Evolutionary conservation across 352 stramenopile species (phyloP).

Genomic region (Phytophthora ramorum): DNA sequence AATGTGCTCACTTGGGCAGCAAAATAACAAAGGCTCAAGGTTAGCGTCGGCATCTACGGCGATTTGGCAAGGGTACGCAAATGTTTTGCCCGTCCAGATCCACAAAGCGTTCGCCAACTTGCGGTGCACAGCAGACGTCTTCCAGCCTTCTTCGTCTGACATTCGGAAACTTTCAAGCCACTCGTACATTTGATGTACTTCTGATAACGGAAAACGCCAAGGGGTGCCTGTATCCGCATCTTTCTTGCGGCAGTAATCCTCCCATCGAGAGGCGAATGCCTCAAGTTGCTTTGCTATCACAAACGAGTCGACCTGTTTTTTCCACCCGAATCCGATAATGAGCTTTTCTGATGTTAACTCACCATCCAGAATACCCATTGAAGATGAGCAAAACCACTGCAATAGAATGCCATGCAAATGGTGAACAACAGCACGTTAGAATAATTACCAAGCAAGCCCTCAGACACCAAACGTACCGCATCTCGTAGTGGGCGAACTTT

Average conservation of each 20-base stretch:
- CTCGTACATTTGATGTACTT: slow-evolving; percentile 68
- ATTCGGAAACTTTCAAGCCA: slow-evolving; percentile 48
- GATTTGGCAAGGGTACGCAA: slow-evolving; percentile 61
- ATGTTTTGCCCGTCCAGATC: slow-evolving; percentile 77
- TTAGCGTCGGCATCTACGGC: slow-evolving; percentile 49
- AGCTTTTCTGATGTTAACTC: slow-evolving; percentile 64
- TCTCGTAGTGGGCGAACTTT: slow-evolving; percentile 58
- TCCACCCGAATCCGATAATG: slow-evolving; percentile 64
- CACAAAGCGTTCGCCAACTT: slow-evolving; percentile 54
- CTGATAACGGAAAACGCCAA: slow-evolving; percentile 49
- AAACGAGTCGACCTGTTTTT: slow-evolving; percentile 42
- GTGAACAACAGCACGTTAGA: slow-evolving; percentile 15
- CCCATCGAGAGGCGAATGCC: slow-evolving; percentile 48
- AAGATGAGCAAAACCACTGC: slow-evolving; percentile 75
- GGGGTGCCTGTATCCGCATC: not conserved
- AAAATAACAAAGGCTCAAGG: slow-evolving; percentile 70
- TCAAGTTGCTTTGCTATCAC: slow-evolving; percentile 63
- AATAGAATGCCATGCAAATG: slow-evolving; percentile 8
- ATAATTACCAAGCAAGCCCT: slow-evolving; percentile 2
- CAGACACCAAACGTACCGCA: slow-evolving; percentile 49
- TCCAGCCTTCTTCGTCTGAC: slow-evolving; percentile 38
- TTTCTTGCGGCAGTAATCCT: slow-evolving; percentile 26
- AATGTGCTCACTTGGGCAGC: slow-evolving; percentile 60
- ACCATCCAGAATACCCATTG: slow-evolving; percentile 58
- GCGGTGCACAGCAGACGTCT: slow-evolving; percentile 36